Percentiles rank a stretch among this genome's conserved stretches.
Evolutionary conservation across 768 basidiomycete genomes (phyloP).

Genomic region (Rhizopogon salebrosus): DNA sequence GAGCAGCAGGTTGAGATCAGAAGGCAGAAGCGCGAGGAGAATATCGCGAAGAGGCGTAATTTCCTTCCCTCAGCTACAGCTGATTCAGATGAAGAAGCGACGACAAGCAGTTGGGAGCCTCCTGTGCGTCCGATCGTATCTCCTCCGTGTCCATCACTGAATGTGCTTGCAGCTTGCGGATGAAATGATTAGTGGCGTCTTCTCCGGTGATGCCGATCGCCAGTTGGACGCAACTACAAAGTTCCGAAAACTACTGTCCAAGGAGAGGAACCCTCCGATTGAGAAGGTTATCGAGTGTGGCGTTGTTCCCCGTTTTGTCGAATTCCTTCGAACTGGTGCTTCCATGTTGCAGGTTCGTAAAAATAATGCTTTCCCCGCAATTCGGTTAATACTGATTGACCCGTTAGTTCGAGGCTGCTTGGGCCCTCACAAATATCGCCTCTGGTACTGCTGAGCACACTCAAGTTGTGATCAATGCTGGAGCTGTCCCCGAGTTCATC

Average conservation of each 20-base stretch:
- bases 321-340: constrained; percentile 78
- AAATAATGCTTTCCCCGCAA: constrained; percentile 4
- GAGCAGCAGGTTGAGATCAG: constrained; percentile 99
- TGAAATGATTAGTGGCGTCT: constrained; percentile 91
- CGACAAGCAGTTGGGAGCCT: constrained; percentile 66
- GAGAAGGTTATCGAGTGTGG: constrained; percentile 97
- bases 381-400: constrained; percentile 7
- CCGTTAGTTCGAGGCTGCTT: constrained; percentile 88
- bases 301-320: constrained; percentile 94
- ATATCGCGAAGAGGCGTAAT: constrained; percentile 95
- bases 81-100: constrained; percentile 92
- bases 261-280: constrained; percentile 99
- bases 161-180: constrained; percentile 57
- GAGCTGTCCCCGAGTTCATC: constrained; percentile 96
- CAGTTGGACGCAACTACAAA: constrained; percentile 97
- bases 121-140: constrained; percentile 41
- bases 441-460: constrained; percentile 98
- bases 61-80: constrained; percentile 67
- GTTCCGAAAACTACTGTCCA: constrained; percentile 97
- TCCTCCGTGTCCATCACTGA: constrained; percentile 9
- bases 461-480: constrained; percentile 92
- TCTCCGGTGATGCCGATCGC: constrained; percentile 84
- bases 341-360: constrained; percentile 76
- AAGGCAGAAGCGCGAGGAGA: constrained; percentile 96
- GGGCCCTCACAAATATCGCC: constrained; percentile 97